Conservation (phyloP, 352 stramenopile species). For the Sclerospora graminicola region DNA sequence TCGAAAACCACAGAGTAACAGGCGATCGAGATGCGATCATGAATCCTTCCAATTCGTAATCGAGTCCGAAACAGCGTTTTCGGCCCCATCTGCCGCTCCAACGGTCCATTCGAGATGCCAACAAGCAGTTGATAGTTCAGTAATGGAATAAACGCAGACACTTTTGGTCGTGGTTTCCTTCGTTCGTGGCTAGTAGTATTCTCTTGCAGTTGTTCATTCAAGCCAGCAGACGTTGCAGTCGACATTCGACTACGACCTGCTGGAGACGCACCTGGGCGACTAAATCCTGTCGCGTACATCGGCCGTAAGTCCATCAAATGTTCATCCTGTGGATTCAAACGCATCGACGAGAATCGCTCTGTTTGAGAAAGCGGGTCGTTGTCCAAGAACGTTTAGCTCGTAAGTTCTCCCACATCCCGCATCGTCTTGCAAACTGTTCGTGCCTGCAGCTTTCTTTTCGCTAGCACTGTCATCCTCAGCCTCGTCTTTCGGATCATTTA, state of each 20-base stretch:
- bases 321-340: slow-evolving; percentile 47
- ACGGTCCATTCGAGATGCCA: slow-evolving; percentile 31
- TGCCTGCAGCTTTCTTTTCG: slow-evolving; percentile 18
- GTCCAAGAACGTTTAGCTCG: slow-evolving; percentile 20
- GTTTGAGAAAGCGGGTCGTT: slow-evolving; percentile 27
- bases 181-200: slow-evolving; percentile 27
- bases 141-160: slow-evolving; percentile 41
- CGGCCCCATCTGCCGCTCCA: slow-evolving; percentile 29
- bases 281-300: slow-evolving; percentile 62
- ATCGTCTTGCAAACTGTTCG: slow-evolving; percentile 14
- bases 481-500: slow-evolving; percentile 18
- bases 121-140: slow-evolving; percentile 72
- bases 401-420: slow-evolving; percentile 17
- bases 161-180: slow-evolving; percentile 27
- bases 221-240: slow-evolving; percentile 47
- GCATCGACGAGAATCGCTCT: slow-evolving; percentile 55
- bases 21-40: slow-evolving; percentile 55
- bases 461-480: slow-evolving; percentile 19
- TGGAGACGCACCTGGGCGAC: slow-evolving; percentile 34
- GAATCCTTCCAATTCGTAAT: slow-evolving; percentile 57
- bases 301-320: slow-evolving; percentile 39
- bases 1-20: slow-evolving; percentile 81
- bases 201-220: slow-evolving; percentile 21
- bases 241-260: slow-evolving; percentile 57
- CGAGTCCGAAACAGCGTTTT: slow-evolving; percentile 53